phyloP scores from a whole-genome alignment of 768 basidiomycete species.

The Leccinum uliginosum region DNA sequence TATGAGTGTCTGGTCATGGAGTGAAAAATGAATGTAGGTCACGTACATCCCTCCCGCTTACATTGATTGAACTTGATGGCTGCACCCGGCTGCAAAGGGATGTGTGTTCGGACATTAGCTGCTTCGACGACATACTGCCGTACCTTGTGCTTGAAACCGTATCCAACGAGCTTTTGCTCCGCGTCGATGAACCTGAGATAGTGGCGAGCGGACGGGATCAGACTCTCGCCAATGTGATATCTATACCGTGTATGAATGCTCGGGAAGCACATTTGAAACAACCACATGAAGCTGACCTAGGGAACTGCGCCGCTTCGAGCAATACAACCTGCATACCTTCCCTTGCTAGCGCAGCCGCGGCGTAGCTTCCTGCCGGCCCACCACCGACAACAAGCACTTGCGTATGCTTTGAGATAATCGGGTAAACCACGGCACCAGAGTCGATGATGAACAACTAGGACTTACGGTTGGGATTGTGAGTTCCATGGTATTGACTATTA shows the following conservation, averaged over 20 bases:
- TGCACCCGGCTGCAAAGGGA: constrained; percentile 46
- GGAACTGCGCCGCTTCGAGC: constrained; percentile 53
- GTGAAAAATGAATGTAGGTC: background rate
- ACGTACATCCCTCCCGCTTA: constrained; percentile 56
- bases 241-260: constrained; percentile 18
- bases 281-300: constrained; percentile 34
- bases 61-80: constrained; percentile 55
- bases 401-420: constrained; percentile 13
- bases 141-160: constrained; percentile 50
- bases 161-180: constrained; percentile 38
- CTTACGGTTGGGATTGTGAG: constrained; percentile 23
- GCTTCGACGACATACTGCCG: background rate
- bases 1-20: background rate
- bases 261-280: too few species aligned
- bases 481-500: constrained; percentile 3
- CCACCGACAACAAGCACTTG: constrained; percentile 51
- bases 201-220: constrained; percentile 48
- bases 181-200: constrained; percentile 50
- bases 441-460: background rate
- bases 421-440: background rate
- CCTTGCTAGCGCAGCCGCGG: constrained; percentile 51
- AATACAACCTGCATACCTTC: constrained; percentile 57
- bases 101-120: background rate
- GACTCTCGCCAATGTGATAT: constrained; percentile 47
- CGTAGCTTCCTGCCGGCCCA: constrained; percentile 55